These are phyloP conservation scores for Penicillium paneum DNA, from an alignment of 2,329 filamentous ascomycete species.

Conservation along the genomic window DNA sequence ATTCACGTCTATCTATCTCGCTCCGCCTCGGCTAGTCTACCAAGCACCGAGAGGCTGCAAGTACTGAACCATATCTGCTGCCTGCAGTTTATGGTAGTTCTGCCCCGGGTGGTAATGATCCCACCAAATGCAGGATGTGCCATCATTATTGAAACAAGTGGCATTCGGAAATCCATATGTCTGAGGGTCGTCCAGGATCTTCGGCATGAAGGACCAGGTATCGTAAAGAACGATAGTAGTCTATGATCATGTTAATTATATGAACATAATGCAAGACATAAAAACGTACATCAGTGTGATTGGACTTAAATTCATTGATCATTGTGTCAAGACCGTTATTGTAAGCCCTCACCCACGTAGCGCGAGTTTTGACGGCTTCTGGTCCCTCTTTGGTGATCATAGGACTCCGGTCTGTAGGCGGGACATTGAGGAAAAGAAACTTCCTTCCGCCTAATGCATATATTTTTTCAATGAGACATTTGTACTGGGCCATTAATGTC, in stretches of 20 bases:
- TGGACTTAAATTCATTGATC: constrained; percentile 17
- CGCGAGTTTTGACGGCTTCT: constrained; percentile 17
- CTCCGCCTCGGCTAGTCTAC: not conserved
- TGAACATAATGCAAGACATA: not conserved
- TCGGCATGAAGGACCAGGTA: constrained; percentile 31
- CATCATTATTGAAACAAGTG: constrained; percentile 30
- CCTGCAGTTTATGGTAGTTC: constrained; percentile 30
- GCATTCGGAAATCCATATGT: constrained; percentile 28
- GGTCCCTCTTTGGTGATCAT: constrained; percentile 22
- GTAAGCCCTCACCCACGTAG: constrained; percentile 23
- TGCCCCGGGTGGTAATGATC: constrained; percentile 32
- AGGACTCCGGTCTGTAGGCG: constrained; percentile 42
- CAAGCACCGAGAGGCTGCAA: not conserved
- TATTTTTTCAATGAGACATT: constrained; percentile 46
- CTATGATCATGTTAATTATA: constrained; percentile 12
- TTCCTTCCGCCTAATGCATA: constrained; percentile 55
- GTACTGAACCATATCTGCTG: constrained; percentile 24
- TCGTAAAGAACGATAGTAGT: constrained; percentile 28
- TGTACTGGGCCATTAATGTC: constrained; percentile 46
- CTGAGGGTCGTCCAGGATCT: constrained; percentile 26
- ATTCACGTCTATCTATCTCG: not conserved
- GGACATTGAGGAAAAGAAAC: constrained; percentile 59
- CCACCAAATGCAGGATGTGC: constrained; percentile 32
- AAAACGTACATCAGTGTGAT: constrained; percentile 15
- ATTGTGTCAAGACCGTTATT: constrained; percentile 25